phyloP scores from a whole-genome alignment of 768 basidiomycete species.

The Termitomyces sp. region DNA sequence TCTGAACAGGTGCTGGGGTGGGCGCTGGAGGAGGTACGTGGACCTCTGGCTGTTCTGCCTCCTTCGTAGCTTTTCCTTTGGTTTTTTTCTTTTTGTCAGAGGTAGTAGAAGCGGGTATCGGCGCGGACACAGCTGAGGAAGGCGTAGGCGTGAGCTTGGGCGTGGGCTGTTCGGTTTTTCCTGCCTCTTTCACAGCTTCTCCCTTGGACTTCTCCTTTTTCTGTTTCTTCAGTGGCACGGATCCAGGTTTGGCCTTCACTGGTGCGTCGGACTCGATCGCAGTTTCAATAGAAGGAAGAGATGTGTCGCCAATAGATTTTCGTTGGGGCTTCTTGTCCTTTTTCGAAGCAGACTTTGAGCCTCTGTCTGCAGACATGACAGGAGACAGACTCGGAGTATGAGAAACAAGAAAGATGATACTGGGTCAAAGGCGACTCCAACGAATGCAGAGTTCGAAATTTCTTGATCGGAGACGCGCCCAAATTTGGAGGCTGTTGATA shows the following conservation, averaged over 20 bases:
- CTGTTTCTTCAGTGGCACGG: slow-evolving; percentile 4
- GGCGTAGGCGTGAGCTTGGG: background rate
- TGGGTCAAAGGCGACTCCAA: background rate
- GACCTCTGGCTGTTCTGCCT: background rate
- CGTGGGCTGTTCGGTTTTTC: slow-evolving; percentile 2
- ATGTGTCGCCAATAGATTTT: slow-evolving; percentile 14
- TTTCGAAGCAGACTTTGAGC: slow-evolving; percentile 11
- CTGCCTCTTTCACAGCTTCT: background rate
- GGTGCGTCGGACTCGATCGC: slow-evolving; percentile 10
- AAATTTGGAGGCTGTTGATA: slow-evolving; percentile 12
- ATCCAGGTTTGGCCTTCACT: slow-evolving; percentile 1
- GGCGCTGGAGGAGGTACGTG: background rate
- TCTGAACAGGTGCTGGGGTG: background rate
- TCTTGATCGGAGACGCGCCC: slow-evolving; percentile 10
- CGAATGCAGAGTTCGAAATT: slow-evolving; percentile 6
- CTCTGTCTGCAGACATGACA: slow-evolving; percentile 14
- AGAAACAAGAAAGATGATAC: background rate
- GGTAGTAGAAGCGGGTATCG: background rate
- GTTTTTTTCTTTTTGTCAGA: background rate
- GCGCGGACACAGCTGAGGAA: background rate
- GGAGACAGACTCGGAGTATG: background rate
- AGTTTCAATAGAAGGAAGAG: background rate
- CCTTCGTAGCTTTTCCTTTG: background rate
- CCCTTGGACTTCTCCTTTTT: slow-evolving; percentile 9
- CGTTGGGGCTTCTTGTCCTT: slow-evolving; percentile 19